Conservation (phyloP, 257 asterid species). For the Scutellaria minor region DNA sequence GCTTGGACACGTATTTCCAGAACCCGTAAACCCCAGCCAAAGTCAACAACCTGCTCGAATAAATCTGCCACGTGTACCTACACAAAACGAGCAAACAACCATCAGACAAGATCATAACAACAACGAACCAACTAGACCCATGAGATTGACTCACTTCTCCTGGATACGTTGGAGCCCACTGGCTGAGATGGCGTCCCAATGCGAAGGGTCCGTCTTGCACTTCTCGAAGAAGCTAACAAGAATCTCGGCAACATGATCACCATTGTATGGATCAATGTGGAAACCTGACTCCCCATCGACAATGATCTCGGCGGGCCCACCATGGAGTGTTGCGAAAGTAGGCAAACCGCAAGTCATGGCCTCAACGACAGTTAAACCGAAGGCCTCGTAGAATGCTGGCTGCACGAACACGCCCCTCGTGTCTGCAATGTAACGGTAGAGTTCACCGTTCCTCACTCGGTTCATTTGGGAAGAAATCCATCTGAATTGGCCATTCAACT, state of each 20-base stretch:
- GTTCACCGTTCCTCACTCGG: conserved; percentile 94
- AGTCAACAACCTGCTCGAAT: conserved; percentile 80
- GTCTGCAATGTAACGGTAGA: conserved; percentile 90
- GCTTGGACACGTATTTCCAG: conserved; percentile 87
- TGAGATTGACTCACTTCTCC: conserved; percentile 67
- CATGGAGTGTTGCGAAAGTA: conserved; percentile 80
- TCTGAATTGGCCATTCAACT: conserved; percentile 82
- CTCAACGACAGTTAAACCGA: conserved; percentile 95
- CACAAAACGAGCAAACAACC: neutral
- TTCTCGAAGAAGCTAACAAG: conserved; percentile 77
- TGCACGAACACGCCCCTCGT: conserved; percentile 85
- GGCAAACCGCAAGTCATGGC: conserved; percentile 99
- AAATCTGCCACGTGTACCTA: conserved; percentile 94
- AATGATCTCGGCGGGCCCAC: conserved; percentile 97
- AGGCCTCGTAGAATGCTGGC: conserved; percentile 97
- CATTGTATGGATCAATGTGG: conserved; percentile 92
- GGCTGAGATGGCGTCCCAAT: conserved; percentile 72
- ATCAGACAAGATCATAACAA: neutral
- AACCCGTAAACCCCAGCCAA: conserved; percentile 94
- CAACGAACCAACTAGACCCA: too few relatives aligned
- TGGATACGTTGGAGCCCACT: conserved; percentile 81
- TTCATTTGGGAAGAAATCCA: conserved; percentile 99
- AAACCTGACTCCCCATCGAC: conserved; percentile 90
- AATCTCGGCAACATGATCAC: conserved; percentile 72
- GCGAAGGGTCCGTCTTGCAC: conserved; percentile 64